Percentiles rank a stretch among this genome's conserved stretches.
Evolutionary conservation across 768 basidiomycete species (phyloP).

Genomic region (Mycena belliarum): DNA sequence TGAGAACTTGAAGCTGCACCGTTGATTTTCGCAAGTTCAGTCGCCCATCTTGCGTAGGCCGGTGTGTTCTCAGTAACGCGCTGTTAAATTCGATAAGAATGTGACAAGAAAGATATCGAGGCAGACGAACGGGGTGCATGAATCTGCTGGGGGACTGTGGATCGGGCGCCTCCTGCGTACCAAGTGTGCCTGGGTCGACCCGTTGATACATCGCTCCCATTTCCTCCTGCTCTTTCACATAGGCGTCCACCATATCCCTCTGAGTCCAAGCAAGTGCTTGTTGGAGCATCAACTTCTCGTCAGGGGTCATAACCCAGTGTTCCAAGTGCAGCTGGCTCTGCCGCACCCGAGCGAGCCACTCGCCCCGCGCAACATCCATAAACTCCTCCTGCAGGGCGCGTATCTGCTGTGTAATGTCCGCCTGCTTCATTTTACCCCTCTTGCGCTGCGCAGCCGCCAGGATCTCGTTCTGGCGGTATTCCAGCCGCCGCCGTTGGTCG

Average conservation of each 20-base stretch:
- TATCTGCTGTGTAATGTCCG: conserved; percentile 6
- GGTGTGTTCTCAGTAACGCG: background rate
- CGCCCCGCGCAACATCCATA: conserved; percentile 5
- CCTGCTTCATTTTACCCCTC: conserved; percentile 6
- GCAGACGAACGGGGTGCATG: conserved; percentile 13
- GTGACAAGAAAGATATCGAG: background rate
- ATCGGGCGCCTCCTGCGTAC: conserved; percentile 1
- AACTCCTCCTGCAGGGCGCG: conserved; percentile 9
- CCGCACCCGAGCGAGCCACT: conserved; percentile 21
- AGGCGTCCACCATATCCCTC: conserved; percentile 21
- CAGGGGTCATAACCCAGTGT: conserved; percentile 22
- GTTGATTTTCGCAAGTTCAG: conserved; percentile 12
- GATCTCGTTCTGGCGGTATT: conserved; percentile 12
- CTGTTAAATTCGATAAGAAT: background rate
- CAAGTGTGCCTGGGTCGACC: conserved; percentile 16
- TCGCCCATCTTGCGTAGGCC: conserved; percentile 17
- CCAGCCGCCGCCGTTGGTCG: conserved; percentile 5
- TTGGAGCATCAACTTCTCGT: conserved; percentile 16
- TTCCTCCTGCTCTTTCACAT: conserved; percentile 10
- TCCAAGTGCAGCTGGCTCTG: conserved; percentile 12
- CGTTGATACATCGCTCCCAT: conserved; percentile 17
- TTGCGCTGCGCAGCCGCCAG: conserved; percentile 3
- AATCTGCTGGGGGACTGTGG: background rate
- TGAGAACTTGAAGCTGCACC: no score
- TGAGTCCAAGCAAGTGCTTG: conserved; percentile 13